Evolutionary conservation across 352 stramenopile species (phyloP), one percentile per base, ranked within the genome.

Genomic region (Bremia lactucae): DNA sequence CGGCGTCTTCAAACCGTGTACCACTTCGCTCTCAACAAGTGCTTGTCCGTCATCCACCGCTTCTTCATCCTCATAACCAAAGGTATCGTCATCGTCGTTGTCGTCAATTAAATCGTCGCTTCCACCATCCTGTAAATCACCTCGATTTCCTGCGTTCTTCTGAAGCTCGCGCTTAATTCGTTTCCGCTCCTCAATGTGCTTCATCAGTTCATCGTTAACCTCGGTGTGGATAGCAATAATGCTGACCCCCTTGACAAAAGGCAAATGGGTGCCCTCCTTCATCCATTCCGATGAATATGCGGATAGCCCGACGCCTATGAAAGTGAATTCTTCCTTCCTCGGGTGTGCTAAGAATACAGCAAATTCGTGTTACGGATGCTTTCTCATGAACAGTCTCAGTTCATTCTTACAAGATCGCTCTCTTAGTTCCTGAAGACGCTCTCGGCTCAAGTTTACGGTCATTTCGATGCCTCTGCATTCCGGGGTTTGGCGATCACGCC

Each of bases 241-340:
- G 10, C 68, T 59, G 2, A 86, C 28, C 0, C 73, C 70, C 15
- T 57, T 66, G 13, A 86, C 70, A 13, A 62, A 58, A 2, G 70
- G 70, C 58, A 86, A 38, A 31, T 71, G 60, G 31, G 69, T 68
- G 26, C 64, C 67, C 15, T 75, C 65, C 16, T 71, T 56, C 59
- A 82, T 72, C 59, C 73, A 80, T 31, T 68, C 57, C 4, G 52
- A 56, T 11, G 70, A 75, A 49, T 86, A 86, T n/a, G 73, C 23
- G 1, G 73, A 75, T 19, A 83, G 16, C 5, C 73, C 73, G n/a
- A 86, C 25, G 22, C 70, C 68, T 21, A 83, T 66, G 15, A 75
- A 69, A 19, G 53, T 73, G 22, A 86, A 86, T 24, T 74, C 57
- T 7, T 86, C 64, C 13, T 53, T 46, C 6, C 66, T 55, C n/a